Percentiles rank a stretch among this genome's conserved stretches.
Conservation (phyloP, 495 filamentous ascomycete genomes). For the Hypoxylon fragiforme region DNA sequence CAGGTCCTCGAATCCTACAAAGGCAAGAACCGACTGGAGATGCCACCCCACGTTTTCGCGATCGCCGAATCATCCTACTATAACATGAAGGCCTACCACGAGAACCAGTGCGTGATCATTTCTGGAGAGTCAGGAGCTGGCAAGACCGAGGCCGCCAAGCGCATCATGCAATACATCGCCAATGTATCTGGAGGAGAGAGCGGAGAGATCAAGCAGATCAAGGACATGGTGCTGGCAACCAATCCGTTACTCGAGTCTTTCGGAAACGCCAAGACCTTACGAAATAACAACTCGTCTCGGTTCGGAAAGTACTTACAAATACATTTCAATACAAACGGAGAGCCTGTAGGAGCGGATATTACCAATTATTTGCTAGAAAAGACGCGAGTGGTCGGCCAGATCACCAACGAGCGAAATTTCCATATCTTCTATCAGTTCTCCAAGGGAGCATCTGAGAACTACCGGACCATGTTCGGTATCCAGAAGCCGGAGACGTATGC, state of each 20-base stretch:
- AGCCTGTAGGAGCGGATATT: conserved; percentile 95
- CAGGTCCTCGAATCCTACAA: conserved; percentile 85
- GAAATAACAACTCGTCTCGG: conserved; percentile 98
- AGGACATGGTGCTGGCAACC: conserved; percentile 98
- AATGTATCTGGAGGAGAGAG: conserved; percentile 88
- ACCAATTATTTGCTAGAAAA: conserved; percentile 98
- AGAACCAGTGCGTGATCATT: conserved; percentile 99
- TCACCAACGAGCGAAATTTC: conserved; percentile 94
- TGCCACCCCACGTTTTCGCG: conserved; percentile 95
- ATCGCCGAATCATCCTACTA: conserved; percentile 97
- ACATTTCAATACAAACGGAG: conserved; percentile 91
- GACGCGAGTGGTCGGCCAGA: conserved; percentile 93
- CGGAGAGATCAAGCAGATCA: conserved; percentile 94
- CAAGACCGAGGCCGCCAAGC: conserved; percentile 99
- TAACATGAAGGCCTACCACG: conserved; percentile 99
- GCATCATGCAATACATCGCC: conserved; percentile 99
- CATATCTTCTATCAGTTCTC: conserved; percentile 99
- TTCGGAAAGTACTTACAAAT: conserved; percentile 99
- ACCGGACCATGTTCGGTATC: conserved; percentile 82
- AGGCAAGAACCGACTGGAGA: conserved; percentile 95
- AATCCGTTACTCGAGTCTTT: conserved; percentile 98
- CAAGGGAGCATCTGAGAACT: conserved; percentile 85
- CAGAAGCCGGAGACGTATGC: conserved; percentile 90
- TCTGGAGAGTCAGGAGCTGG: conserved; percentile 98
- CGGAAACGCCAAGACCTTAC: conserved; percentile 94